These are phyloP conservation scores for Pinus tabuliformis DNA, from an alignment of 75 land plant species.

Conservation along the genomic window DNA sequence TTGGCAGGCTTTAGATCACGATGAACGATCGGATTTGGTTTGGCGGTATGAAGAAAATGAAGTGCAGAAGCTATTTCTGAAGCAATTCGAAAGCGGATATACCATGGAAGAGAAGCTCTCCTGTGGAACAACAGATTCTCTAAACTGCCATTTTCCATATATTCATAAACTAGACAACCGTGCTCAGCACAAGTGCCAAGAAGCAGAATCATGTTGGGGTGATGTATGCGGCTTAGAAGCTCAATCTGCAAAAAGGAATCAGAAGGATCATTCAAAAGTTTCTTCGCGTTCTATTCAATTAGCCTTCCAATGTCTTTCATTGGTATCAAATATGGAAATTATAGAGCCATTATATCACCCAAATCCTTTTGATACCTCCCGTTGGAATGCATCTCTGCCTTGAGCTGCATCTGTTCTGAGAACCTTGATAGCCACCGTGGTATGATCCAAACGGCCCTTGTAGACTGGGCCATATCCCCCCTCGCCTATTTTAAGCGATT, in stretches of 20 bases:
- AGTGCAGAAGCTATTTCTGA: constrained; percentile 73
- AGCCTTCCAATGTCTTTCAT: background rate
- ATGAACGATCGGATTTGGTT: constrained; percentile 63
- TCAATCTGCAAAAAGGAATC: constrained; percentile 25
- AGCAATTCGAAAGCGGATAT: constrained; percentile 55
- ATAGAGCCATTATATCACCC: background rate
- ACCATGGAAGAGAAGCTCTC: constrained; percentile 54
- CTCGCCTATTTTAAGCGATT: constrained; percentile 38
- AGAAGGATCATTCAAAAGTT: background rate
- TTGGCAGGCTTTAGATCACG: constrained; percentile 82
- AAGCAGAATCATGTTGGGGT: constrained; percentile 44
- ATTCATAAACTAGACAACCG: constrained; percentile 48
- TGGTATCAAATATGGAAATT: background rate
- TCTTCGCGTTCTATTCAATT: background rate
- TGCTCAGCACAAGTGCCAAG: constrained; percentile 39
- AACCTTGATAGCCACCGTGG: constrained; percentile 68
- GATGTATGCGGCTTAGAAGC: constrained; percentile 37
- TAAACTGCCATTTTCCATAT: constrained; percentile 45
- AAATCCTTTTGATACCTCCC: constrained; percentile 41
- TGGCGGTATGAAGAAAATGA: constrained; percentile 54
- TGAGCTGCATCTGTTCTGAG: constrained; percentile 43
- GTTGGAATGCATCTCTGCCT: constrained; percentile 57
- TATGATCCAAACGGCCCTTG: constrained; percentile 49
- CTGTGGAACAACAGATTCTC: constrained; percentile 37
- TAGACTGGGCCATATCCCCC: constrained; percentile 71